Evolutionary conservation across 371 early-diverging fungal species (phyloP), one percentile per base, ranked within the genome.

Genomic region (Mortierella sp.): DNA sequence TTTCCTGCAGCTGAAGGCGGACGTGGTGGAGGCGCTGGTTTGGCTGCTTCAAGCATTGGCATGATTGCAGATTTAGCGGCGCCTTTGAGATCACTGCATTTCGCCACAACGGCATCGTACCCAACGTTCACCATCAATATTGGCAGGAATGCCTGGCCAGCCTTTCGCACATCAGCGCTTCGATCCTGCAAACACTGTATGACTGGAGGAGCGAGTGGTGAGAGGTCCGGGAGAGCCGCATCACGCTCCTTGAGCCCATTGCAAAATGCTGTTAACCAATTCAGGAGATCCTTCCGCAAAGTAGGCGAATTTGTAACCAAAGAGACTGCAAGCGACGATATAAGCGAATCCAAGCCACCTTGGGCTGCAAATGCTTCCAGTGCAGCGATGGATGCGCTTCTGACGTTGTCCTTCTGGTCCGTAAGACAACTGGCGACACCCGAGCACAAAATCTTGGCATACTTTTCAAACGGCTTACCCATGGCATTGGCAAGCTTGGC

Each of bases 351-450:
- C 47, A 97, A 70, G 11, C 90, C 90, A 36, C 88, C 87, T 28
- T 92, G 91, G 5, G 84, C 87, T 9, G 88, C 87, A 69, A 96
- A 88, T 4, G 90, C 87, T 5, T 93, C 93, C 50, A 98, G 72
- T 0, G 94, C 87, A 11, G 88, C 84, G 4, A 96, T 77, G 36
- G 95, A 96, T 3, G 95, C 93, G 1, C 87, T 84, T 21, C 99
- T 89, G 24, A 97, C 92, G 61, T 94, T 94, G 1, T 92, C 88
- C 75, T 98, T 98, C 69, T 96, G 94, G 84, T 98, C 98, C 0
- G 92, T 90, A 32, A 97, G 79, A 10, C 92, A 90, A 15, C 89
- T 85, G 7, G 92, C 87, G 15, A 96, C 91, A 36, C 67, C 70
- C 2, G 87, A 71, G 32, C 90, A 85, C 7, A 97, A 75, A 0